Percentiles rank a stretch among this genome's conserved stretches.
Conservation (phyloP, 192 early-diverging fungal species). For the Gryganskiella cystojenkinii region DNA sequence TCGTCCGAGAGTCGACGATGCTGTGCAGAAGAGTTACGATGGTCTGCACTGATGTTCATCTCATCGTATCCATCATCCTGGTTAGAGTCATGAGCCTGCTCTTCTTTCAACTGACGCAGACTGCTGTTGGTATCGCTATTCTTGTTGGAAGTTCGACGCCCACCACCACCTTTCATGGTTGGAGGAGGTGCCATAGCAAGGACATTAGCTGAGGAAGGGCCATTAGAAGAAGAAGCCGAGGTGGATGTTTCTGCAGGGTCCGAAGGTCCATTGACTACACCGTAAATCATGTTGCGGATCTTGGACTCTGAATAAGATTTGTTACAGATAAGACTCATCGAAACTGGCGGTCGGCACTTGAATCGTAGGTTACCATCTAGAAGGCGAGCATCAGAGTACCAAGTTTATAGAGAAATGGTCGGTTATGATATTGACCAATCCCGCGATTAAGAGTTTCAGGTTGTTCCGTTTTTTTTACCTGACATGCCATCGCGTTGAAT, state of each 20-base stretch:
- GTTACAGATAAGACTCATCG: slow-evolving; percentile 51
- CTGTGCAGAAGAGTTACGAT: slow-evolving; percentile 11
- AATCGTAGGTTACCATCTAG: slow-evolving; percentile 47
- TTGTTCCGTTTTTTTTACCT: slow-evolving; percentile 15
- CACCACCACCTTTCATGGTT: background rate
- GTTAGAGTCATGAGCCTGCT: slow-evolving; percentile 2
- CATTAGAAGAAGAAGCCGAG: slow-evolving; percentile 10
- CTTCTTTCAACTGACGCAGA: slow-evolving; percentile 7
- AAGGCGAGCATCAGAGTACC: no score
- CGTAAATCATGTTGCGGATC: slow-evolving; percentile 49
- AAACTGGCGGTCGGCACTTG: slow-evolving; percentile 46
- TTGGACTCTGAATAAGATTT: slow-evolving; percentile 53
- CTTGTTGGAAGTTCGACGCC: slow-evolving; percentile 28
- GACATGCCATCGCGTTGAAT: slow-evolving; percentile 54
- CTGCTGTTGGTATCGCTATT: background rate
- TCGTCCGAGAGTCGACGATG: slow-evolving; percentile 34
- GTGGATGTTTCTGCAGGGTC: slow-evolving; percentile 20
- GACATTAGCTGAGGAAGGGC: slow-evolving; percentile 15
- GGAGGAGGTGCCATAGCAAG: slow-evolving; percentile 33
- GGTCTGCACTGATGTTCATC: background rate
- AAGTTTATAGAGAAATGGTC: background rate
- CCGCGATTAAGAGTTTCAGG: no score
- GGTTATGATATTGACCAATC: background rate
- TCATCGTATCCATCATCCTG: background rate
- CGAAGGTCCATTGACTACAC: slow-evolving; percentile 45